A percentile compares a stretch with the other conserved stretches of the same genome.
Evolutionary conservation across 306 rosid species (phyloP).

Genomic region (Notholithocarpus densiflorus): DNA sequence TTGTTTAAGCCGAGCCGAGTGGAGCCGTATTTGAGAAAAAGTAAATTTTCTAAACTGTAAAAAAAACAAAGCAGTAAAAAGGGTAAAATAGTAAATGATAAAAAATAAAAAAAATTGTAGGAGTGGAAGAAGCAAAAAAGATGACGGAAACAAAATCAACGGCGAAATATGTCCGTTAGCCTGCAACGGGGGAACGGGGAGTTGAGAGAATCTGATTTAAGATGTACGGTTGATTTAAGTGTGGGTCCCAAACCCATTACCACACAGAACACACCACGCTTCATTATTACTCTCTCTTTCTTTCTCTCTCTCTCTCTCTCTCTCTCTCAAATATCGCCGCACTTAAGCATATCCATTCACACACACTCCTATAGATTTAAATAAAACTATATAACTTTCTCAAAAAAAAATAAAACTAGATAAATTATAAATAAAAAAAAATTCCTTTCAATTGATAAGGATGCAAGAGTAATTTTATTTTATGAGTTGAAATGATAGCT

Average conservation of each 20-base stretch:
- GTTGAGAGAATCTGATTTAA: conserved; percentile 6
- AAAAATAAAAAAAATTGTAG: not conserved
- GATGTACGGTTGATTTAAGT: not conserved
- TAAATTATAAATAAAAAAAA: too few relatives aligned
- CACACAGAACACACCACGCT: not conserved
- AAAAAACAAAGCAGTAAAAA: not conserved
- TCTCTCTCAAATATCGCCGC: not conserved
- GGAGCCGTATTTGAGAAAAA: not conserved
- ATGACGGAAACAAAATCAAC: conserved; percentile 25
- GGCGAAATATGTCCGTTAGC: conserved; percentile 39
- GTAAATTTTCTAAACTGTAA: not conserved
- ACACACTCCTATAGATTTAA: too few relatives aligned
- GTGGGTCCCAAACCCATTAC: conserved; percentile 4
- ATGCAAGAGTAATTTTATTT: too few relatives aligned
- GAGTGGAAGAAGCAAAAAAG: not conserved
- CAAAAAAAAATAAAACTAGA: too few relatives aligned
- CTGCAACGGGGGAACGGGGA: not conserved
- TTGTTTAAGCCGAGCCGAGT: not conserved
- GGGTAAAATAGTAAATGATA: too few relatives aligned
- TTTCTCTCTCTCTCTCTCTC: not conserved
- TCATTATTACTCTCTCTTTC: not conserved
- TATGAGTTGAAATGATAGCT: too few relatives aligned
- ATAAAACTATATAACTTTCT: too few relatives aligned
- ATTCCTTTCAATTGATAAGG: too few relatives aligned
- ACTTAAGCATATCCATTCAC: not conserved